Evolutionary conservation across 345 rosid species (phyloP).

Genomic region (Theobroma cacao): DNA sequence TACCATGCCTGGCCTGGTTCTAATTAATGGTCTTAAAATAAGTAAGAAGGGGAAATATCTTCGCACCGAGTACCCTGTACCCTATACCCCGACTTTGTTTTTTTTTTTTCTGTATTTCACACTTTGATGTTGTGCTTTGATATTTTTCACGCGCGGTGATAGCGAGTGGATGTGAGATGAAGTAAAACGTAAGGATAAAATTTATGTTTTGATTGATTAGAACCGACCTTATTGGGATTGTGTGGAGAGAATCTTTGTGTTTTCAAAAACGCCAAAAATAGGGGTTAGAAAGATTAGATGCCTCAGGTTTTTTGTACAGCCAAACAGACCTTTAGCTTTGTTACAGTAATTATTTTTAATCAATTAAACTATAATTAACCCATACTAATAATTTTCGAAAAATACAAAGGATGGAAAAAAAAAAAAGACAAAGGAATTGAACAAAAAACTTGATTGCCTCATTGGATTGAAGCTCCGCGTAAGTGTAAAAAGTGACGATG

Average conservation of each 20-base stretch:
- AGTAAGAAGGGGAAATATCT: background rate
- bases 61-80: too few relatives aligned
- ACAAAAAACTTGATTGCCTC: background rate
- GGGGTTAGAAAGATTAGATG: background rate
- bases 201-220: background rate
- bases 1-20: too few relatives aligned
- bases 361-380: background rate
- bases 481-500: background rate
- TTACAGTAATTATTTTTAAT: background rate
- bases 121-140: background rate
- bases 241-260: conserved; percentile 24
- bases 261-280: background rate
- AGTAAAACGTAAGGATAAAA: background rate
- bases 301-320: conserved; percentile 1
- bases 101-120: too few relatives aligned
- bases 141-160: background rate
- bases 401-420: background rate
- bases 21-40: background rate
- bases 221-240: conserved; percentile 26
- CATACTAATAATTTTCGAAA: background rate
- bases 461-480: conserved; percentile 20
- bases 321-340: conserved; percentile 13
- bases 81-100: too few relatives aligned
- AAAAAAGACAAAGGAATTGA: too few relatives aligned
- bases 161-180: conserved; percentile 7